Base-by-base conservation (phyloP, 768 basidiomycete genomes). In the Lentinula sp. region DNA sequence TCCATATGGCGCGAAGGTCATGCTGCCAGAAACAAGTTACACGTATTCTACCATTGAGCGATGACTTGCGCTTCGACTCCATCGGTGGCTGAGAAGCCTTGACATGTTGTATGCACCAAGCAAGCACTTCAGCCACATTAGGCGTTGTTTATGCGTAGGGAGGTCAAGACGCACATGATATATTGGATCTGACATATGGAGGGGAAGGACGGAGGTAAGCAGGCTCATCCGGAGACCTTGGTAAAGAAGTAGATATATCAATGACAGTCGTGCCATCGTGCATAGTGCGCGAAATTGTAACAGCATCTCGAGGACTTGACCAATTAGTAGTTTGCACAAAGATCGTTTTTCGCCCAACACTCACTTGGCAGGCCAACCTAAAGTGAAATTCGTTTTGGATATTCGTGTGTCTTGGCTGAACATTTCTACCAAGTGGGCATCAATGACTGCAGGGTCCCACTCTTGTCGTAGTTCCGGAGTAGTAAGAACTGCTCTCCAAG, bases 351-450 rank as follows among this genome's bases (percentile, higher is more conserved):
- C 43, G 15, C 18, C 21, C 16, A 18, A 42, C 21, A 16, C 93
- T 68, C 69, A 96, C 95, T 89, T 95, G 60, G 94, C 95, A 60
- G 96, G 96, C 96, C 96, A 99, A 1, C 96, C 96, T 9, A 99
- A 74, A 6, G 87, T 87, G 70, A 93, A 98, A 64, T 93, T 91
- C 0, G 94, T 97, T 76, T 91, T 93, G 21, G 83, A 82, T 68
- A 99, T 89, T 62, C 94, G 78, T 7, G 93, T 96, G 63, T 83
- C 82, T 43, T 85, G 84, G 73, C 97, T 95, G 60, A 96, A 84
- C 74, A 92, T 79, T 73, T 98, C 95, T 43, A 98, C 75, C 15
- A 93, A 74, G 65, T 85, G 84, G 0, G 93, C 86, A 50, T 85
- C 83, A 65, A 95, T 91, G 16, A 97, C 96, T 40, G 95, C 89